Percentiles rank a stretch among this genome's conserved stretches.
Evolutionary conservation across 768 basidiomycete genomes (phyloP).

Genomic region (Suillus variegatus): DNA sequence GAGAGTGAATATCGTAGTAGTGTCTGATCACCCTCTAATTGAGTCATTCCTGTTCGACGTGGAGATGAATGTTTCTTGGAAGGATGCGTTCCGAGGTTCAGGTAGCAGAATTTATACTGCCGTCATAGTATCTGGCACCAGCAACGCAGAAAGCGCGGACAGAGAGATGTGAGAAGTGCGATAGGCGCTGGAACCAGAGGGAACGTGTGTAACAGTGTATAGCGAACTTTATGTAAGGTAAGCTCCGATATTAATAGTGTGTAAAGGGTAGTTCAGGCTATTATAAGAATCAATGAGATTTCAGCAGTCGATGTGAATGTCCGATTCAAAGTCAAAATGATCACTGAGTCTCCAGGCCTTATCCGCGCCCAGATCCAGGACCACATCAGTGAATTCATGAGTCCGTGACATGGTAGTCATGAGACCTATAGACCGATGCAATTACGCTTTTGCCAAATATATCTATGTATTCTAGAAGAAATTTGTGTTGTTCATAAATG

Average conservation of each 20-base stretch:
- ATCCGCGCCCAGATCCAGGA: too few species aligned
- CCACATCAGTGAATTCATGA: too few species aligned
- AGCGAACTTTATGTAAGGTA: constrained; percentile 47
- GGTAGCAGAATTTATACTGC: constrained; percentile 73
- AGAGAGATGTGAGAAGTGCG: constrained; percentile 36
- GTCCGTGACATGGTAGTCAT: too few species aligned
- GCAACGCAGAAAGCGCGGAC: constrained; percentile 48
- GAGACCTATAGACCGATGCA: too few species aligned
- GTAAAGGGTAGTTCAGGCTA: constrained; percentile 66
- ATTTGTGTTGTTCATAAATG: too few species aligned
- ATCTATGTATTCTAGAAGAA: too few species aligned
- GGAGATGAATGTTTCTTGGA: constrained; percentile 63
- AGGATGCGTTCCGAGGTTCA: constrained; percentile 43
- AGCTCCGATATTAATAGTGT: constrained; percentile 66
- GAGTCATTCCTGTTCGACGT: constrained; percentile 73
- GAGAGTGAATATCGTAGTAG: constrained; percentile 67
- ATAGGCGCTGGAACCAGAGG: constrained; percentile 43
- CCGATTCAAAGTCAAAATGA: too few species aligned
- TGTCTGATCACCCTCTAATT: constrained; percentile 69
- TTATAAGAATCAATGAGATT: not conserved
- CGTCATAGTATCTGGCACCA: constrained; percentile 51
- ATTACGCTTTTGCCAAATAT: too few species aligned
- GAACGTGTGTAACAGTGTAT: constrained; percentile 58
- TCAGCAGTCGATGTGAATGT: not conserved
- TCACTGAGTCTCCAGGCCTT: too few species aligned